phyloP scores from a whole-genome alignment of 495 filamentous ascomycete genomes.

The Sordaria brevicollis region DNA sequence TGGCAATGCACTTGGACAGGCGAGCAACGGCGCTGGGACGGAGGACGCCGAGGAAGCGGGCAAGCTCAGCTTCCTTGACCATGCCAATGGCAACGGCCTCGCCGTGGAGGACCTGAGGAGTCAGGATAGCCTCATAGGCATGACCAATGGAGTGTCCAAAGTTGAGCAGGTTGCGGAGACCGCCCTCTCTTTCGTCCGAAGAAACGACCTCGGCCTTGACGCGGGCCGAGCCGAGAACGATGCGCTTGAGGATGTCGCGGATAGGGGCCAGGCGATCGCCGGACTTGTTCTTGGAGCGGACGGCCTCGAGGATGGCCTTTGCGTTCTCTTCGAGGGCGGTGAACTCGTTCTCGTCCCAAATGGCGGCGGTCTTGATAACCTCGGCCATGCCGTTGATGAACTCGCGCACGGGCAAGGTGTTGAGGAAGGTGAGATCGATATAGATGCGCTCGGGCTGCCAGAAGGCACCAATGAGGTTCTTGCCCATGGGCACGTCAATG shows the following conservation, averaged over 20 bases:
- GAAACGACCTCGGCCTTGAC: conserved; percentile 93
- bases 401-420: conserved; percentile 81
- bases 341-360: conserved; percentile 87
- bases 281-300: conserved; percentile 44
- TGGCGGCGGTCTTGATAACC: conserved; percentile 95
- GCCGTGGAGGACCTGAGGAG: conserved; percentile 89
- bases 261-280: conserved; percentile 54
- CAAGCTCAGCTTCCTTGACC: conserved; percentile 93
- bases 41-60: conserved; percentile 80
- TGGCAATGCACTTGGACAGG: conserved; percentile 83
- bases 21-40: conserved; percentile 80
- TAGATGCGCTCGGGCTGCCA: conserved; percentile 93
- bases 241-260: conserved; percentile 66
- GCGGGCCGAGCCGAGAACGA: conserved; percentile 77
- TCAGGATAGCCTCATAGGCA: conserved; percentile 89
- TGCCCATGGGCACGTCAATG: conserved; percentile 92
- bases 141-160: conserved; percentile 98
- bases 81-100: conserved; percentile 95
- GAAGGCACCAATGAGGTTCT: conserved; percentile 93
- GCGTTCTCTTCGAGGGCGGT: conserved; percentile 74
- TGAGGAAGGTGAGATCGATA: conserved; percentile 87
- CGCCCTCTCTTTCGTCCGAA: conserved; percentile 86
- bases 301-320: conserved; percentile 57
- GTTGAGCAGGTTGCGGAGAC: conserved; percentile 88
- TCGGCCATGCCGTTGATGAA: conserved; percentile 99